phyloP scores from a whole-genome alignment of 495 filamentous ascomycete genomes.

The Penicillium ochrochloron region DNA sequence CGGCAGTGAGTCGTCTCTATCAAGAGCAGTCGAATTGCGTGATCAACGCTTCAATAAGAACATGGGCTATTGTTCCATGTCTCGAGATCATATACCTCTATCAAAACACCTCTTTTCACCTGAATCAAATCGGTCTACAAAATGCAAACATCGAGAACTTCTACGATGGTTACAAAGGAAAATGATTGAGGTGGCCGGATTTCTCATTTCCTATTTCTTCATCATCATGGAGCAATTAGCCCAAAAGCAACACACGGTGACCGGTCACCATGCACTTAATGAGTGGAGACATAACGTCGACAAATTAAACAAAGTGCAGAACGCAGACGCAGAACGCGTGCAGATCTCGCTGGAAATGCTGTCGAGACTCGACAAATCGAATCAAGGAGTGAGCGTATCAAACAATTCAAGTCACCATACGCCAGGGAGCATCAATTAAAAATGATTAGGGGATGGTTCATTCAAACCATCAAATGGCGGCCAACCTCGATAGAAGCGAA shows the following conservation, averaged over 20 bases:
- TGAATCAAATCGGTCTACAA: background rate
- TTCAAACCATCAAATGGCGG: constrained; percentile 42
- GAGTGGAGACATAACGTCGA: constrained; percentile 26
- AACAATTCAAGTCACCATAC: constrained; percentile 29
- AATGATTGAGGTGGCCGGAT: constrained; percentile 50
- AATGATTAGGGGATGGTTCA: constrained; percentile 31
- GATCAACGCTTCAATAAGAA: background rate
- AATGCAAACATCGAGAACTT: background rate
- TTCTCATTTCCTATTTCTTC: constrained; percentile 45
- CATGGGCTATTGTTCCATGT: background rate
- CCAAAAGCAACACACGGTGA: constrained; percentile 11
- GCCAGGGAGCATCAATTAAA: constrained; percentile 34
- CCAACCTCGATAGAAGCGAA: constrained; percentile 53
- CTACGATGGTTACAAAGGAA: background rate
- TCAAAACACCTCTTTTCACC: background rate
- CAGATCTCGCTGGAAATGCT: constrained; percentile 28
- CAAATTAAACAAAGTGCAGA: constrained; percentile 16
- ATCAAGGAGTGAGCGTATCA: constrained; percentile 29
- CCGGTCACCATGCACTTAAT: constrained; percentile 19
- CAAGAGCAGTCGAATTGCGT: background rate
- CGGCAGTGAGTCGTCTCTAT: background rate
- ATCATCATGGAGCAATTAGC: constrained; percentile 28
- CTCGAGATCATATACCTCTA: background rate
- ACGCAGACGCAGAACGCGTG: constrained; percentile 18
- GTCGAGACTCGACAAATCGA: constrained; percentile 13